Conservation (phyloP, 1,284 basidiomycete genomes). For the Fistulina hepatica region DNA sequence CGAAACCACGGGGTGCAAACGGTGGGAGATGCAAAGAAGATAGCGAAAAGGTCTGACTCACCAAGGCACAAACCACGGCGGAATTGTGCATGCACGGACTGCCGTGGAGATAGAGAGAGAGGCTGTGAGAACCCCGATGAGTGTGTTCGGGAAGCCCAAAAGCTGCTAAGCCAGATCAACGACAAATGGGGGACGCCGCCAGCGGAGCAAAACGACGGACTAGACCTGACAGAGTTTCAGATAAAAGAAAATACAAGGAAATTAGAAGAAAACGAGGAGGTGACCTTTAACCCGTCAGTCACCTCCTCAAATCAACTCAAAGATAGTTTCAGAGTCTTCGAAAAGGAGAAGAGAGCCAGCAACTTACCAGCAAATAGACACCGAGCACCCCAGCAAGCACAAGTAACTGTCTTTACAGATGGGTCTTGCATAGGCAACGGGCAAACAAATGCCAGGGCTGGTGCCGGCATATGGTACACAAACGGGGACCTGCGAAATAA, state of each 20-base stretch:
- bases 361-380: neutral
- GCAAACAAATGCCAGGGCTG: slow-evolving; percentile 9
- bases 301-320: neutral
- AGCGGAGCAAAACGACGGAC: slow-evolving; percentile 15
- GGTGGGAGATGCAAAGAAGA: slow-evolving; percentile 20
- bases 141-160: neutral
- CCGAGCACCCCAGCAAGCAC: slow-evolving; percentile 1
- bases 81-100: neutral
- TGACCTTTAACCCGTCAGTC: neutral
- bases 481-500: slow-evolving; percentile 9
- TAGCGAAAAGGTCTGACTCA: slow-evolving; percentile 13
- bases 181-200: slow-evolving; percentile 9
- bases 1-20: slow-evolving; percentile 10
- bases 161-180: neutral
- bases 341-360: neutral
- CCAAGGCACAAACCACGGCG: neutral
- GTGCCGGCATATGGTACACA: slow-evolving; percentile 13
- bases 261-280: slow-evolving; percentile 1
- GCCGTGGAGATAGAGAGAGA: neutral
- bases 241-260: slow-evolving; percentile 1
- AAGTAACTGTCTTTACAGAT: slow-evolving; percentile 8
- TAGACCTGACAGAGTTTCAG: neutral
- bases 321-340: slow-evolving; percentile 1
- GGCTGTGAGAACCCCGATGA: slow-evolving; percentile 1
- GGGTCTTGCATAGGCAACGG: slow-evolving; percentile 13